These are phyloP conservation scores for Malus hybrid DNA, from an alignment of 331 rosid genomes.

Conservation along the genomic window DNA sequence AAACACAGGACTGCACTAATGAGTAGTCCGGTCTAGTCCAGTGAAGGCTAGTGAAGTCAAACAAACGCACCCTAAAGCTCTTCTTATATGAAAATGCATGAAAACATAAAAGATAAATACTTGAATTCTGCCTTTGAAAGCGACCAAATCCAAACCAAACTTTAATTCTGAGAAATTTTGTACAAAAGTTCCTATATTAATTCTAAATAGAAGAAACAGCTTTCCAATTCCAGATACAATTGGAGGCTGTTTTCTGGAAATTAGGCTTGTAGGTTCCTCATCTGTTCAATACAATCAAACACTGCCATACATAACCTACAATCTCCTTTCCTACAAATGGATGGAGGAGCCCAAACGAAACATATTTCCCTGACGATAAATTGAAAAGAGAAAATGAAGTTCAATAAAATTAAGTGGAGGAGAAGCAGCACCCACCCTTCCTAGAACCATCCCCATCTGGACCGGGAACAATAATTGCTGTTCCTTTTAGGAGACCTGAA, in stretches of 20 bases:
- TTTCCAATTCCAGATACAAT: background rate
- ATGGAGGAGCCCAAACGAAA: constrained; percentile 8
- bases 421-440: constrained; percentile 53
- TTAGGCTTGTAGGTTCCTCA: background rate
- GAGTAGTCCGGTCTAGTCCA: too few species aligned
- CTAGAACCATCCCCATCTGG: constrained; percentile 18
- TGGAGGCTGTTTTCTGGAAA: background rate
- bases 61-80: too few species aligned
- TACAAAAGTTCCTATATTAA: constrained; percentile 25
- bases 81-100: background rate
- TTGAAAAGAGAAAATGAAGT: background rate
- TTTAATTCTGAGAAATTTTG: constrained; percentile 3
- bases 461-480: constrained; percentile 51
- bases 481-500: constrained; percentile 56
- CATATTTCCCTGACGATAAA: background rate
- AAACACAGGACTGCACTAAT: too few species aligned
- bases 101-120: background rate
- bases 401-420: constrained; percentile 27
- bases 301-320: background rate
- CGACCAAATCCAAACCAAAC: background rate
- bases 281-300: background rate
- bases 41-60: too few species aligned
- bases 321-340: background rate
- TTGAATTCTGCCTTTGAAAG: background rate
- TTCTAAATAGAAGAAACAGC: constrained; percentile 15